These are phyloP conservation scores for Onygenales sp. DNA, from an alignment of 2,329 filamentous ascomycete species.

Conservation along the genomic window DNA sequence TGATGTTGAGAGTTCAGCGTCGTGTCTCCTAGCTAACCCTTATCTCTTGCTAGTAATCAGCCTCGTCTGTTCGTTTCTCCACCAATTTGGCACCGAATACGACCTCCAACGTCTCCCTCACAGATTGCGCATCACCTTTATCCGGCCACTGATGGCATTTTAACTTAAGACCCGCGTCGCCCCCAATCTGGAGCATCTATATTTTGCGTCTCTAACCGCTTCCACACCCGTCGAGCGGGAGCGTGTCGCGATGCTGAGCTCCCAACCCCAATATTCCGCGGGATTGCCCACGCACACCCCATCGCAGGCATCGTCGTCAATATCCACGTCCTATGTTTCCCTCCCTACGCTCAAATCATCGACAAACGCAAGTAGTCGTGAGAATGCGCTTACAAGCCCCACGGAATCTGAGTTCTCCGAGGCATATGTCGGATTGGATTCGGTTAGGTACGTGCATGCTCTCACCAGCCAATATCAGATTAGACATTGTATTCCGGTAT, in stretches of 20 bases:
- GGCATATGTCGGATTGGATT: slow-evolving; percentile 59
- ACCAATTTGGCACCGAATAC: too few relatives aligned
- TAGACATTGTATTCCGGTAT: neutral
- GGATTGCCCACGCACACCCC: slow-evolving; percentile 11
- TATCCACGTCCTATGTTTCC: slow-evolving; percentile 17
- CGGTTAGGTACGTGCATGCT: slow-evolving; percentile 52
- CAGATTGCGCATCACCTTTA: neutral
- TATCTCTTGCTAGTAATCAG: too few relatives aligned
- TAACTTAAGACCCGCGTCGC: neutral
- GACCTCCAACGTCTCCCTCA: neutral
- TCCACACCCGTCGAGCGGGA: neutral
- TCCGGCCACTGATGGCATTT: neutral
- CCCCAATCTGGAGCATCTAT: neutral
- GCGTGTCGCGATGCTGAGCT: slow-evolving; percentile 29
- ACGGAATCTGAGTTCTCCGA: slow-evolving; percentile 92
- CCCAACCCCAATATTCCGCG: slow-evolving; percentile 30
- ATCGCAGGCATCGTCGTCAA: neutral
- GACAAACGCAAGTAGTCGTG: slow-evolving; percentile 20
- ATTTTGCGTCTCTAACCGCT: neutral
- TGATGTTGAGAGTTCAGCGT: too few relatives aligned
- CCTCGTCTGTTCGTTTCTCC: too few relatives aligned
- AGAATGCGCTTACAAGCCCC: slow-evolving; percentile 59
- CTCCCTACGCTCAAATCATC: slow-evolving; percentile 20
- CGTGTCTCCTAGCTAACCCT: too few relatives aligned
- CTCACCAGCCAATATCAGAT: neutral